Conservation (phyloP, 805 yeast species). For the Naumovozyma castellii region DNA sequence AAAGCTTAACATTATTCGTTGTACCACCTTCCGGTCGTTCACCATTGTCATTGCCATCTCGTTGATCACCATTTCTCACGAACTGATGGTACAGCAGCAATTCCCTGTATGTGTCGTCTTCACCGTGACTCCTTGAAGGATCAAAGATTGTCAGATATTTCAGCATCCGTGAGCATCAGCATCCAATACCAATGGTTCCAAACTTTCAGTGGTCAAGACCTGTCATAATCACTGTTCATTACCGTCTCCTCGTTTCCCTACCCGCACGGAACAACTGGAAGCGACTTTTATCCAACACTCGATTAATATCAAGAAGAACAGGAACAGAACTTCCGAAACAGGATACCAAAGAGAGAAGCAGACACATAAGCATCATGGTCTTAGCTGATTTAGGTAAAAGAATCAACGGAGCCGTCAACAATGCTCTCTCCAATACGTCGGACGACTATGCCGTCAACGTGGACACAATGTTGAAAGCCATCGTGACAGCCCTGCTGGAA, state of each 20-base stretch:
- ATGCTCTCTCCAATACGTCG: constrained; percentile 46
- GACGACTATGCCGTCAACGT: constrained; percentile 51
- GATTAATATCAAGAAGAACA: too few species aligned
- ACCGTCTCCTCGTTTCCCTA: too few species aligned
- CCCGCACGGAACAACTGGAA: too few species aligned
- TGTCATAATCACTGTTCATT: too few species aligned
- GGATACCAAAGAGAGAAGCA: not conserved
- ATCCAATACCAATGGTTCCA: too few species aligned
- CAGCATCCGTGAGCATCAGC: constrained; percentile 12
- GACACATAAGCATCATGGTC: constrained; percentile 40
- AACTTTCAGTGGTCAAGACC: too few species aligned
- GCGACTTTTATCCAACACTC: too few species aligned
- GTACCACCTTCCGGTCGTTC: constrained; percentile 8
- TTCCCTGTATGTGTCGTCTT: constrained; percentile 28
- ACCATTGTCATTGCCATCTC: not conserved
- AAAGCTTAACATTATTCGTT: constrained; percentile 29
- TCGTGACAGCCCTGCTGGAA: constrained; percentile 82
- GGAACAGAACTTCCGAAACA: not conserved
- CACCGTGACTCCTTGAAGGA: constrained; percentile 29
- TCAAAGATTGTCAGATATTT: constrained; percentile 32
- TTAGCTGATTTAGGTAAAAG: constrained; percentile 71
- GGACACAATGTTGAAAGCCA: constrained; percentile 71
- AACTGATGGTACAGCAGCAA: constrained; percentile 30
- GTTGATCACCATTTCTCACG: constrained; percentile 1
- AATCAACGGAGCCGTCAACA: constrained; percentile 63